phyloP scores from a whole-genome alignment of 352 stramenopile species.

The Pythium pectinolyticum region DNA sequence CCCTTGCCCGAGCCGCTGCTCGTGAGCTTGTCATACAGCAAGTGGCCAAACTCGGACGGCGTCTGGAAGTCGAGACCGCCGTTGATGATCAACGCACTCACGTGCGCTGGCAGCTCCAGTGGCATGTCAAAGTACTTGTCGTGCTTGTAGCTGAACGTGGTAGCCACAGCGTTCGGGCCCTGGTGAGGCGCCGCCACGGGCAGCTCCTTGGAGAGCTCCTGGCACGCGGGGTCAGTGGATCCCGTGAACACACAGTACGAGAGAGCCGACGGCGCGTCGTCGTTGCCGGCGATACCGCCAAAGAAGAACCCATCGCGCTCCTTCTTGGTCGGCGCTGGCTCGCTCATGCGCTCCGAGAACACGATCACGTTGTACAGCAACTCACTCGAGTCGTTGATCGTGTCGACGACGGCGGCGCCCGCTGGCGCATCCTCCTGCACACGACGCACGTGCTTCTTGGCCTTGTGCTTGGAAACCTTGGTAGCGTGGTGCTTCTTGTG shows the following conservation, averaged over 20 bases:
- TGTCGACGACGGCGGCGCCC: neutral
- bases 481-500: neutral
- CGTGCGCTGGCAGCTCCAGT: slow-evolving; percentile 15
- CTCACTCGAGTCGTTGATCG: neutral
- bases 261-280: neutral
- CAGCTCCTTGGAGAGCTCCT: slow-evolving; percentile 2
- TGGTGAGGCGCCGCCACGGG: too few relatives aligned
- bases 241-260: slow-evolving; percentile 26
- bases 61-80: slow-evolving; percentile 31
- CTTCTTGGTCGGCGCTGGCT: slow-evolving; percentile 1
- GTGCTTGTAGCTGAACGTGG: slow-evolving; percentile 23
- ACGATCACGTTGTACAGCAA: slow-evolving; percentile 25
- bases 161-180: too few relatives aligned
- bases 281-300: slow-evolving; percentile 12
- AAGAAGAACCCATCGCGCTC: slow-evolving; percentile 9
- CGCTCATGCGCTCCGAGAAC: slow-evolving; percentile 22
- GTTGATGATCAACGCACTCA: slow-evolving; percentile 26
- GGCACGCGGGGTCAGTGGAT: slow-evolving; percentile 4
- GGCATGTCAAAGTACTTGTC: slow-evolving; percentile 25
- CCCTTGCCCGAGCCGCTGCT: slow-evolving; percentile 4
- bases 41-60: slow-evolving; percentile 19
- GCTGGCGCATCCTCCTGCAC: neutral
- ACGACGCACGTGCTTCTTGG: neutral
- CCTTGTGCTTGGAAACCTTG: neutral
- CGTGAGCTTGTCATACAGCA: slow-evolving; percentile 20